These are phyloP conservation scores for Blastocystis sp. DNA, from an alignment of 352 stramenopile species.

Conservation along the genomic window DNA sequence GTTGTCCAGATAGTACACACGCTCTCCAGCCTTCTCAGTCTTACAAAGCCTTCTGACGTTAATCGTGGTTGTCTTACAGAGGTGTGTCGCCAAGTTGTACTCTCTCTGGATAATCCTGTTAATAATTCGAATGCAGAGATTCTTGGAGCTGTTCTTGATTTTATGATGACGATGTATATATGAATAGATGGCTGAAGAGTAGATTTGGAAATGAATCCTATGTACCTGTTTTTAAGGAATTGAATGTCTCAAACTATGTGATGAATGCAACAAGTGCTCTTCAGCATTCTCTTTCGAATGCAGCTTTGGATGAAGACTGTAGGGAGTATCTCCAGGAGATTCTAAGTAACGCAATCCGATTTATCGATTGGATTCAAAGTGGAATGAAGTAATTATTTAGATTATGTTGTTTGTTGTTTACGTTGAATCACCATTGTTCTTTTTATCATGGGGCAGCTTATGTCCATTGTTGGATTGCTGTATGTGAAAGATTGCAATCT, in stretches of 20 bases:
- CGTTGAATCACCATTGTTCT: background rate
- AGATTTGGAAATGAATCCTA: constrained; percentile 24
- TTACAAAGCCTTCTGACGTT: background rate
- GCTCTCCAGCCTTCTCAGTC: background rate
- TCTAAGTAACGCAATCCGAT: constrained; percentile 38
- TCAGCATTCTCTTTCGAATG: background rate
- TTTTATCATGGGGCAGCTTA: constrained; percentile 14
- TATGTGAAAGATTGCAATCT: constrained; percentile 29
- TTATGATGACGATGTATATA: constrained; percentile 54
- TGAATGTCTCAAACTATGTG: background rate
- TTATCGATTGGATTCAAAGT: constrained; percentile 50
- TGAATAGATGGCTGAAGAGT: background rate
- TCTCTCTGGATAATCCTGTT: background rate
- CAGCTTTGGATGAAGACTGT: background rate
- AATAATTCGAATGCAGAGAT: constrained; percentile 22
- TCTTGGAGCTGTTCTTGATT: constrained; percentile 7
- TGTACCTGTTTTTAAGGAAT: background rate
- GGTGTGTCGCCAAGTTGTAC: background rate
- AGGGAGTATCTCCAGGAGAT: constrained; percentile 40
- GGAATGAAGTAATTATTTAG: constrained; percentile 7
- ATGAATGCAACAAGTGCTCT: constrained; percentile 32
- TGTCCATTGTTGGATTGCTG: constrained; percentile 15
- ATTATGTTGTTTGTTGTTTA: background rate
- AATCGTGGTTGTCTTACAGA: background rate
- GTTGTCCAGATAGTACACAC: background rate